Percentiles rank a stretch among this genome's conserved stretches.
Conservation (phyloP, 2,329 filamentous ascomycete genomes). For the Myotisia sp. region DNA sequence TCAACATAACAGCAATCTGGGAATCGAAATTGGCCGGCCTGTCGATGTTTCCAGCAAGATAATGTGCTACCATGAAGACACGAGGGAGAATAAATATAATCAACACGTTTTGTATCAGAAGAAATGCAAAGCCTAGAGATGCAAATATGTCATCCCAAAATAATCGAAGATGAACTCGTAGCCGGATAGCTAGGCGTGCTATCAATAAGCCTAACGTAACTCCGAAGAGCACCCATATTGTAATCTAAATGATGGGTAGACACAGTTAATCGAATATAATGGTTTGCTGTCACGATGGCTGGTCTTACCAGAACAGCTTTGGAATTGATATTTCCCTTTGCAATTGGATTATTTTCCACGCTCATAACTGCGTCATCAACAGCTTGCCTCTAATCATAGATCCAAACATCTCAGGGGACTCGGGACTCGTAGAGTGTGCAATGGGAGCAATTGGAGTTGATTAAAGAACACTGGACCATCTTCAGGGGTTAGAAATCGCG, state of each 20-base stretch:
- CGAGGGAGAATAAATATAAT: constrained; percentile 5
- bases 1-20: constrained; percentile 1
- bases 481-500: too few species aligned
- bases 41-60: constrained; percentile 1
- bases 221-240: constrained; percentile 7
- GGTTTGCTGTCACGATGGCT: too few species aligned
- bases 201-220: constrained; percentile 6
- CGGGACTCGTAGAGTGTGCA: too few species aligned
- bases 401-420: too few species aligned
- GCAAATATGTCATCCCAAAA: constrained; percentile 11
- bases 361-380: too few species aligned
- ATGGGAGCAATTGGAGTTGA: too few species aligned
- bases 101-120: constrained; percentile 7
- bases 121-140: constrained; percentile 4
- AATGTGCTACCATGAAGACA: constrained; percentile 4
- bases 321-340: neutral
- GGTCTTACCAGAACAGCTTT: neutral
- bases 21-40: neutral
- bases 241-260: too few species aligned
- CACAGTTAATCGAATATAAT: too few species aligned
- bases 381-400: too few species aligned
- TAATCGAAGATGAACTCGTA: constrained; percentile 8
- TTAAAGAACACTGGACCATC: too few species aligned
- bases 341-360: neutral
- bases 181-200: constrained; percentile 7